Conservation (phyloP, 2,329 filamentous ascomycete species). For the Raffaelea deltoideospora region DNA sequence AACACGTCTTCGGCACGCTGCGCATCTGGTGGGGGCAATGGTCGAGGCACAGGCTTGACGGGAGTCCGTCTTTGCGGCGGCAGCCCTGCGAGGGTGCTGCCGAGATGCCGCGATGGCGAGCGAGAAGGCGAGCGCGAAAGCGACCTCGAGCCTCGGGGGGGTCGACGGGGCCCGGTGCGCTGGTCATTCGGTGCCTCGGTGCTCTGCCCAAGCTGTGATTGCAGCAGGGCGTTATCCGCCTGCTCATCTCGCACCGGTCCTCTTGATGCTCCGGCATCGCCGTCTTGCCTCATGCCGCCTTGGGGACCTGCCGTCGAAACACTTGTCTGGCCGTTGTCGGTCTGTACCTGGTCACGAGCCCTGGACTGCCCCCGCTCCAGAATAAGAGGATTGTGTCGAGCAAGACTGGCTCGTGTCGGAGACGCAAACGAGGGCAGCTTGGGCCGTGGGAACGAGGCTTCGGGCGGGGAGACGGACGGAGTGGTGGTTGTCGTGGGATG, state of each 20-base stretch:
- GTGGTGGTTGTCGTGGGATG: conserved; percentile 18
- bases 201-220: too few species aligned
- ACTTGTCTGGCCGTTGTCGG: too few species aligned
- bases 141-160: too few species aligned
- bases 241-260: too few species aligned
- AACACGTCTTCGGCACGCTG: conserved; percentile 26
- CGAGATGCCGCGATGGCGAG: conserved; percentile 14
- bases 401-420: conserved; percentile 49
- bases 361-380: conserved; percentile 25
- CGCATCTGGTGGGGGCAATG: conserved; percentile 28
- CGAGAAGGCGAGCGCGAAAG: conserved; percentile 5
- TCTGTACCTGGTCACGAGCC: too few species aligned
- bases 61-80: conserved; percentile 26
- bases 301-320: too few species aligned
- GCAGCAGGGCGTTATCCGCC: too few species aligned
- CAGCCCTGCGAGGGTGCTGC: conserved; percentile 19
- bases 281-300: too few species aligned
- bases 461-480: conserved; percentile 14
- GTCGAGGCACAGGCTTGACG: conserved; percentile 26
- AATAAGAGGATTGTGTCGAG: conserved; percentile 44
- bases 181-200: too few species aligned
- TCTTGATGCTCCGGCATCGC: too few species aligned
- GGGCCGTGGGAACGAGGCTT: conserved; percentile 6
- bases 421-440: conserved; percentile 45
- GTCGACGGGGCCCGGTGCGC: too few species aligned